Conservation (phyloP, 2,329 filamentous ascomycete species). For the Aspergillus aculeatus region DNA sequence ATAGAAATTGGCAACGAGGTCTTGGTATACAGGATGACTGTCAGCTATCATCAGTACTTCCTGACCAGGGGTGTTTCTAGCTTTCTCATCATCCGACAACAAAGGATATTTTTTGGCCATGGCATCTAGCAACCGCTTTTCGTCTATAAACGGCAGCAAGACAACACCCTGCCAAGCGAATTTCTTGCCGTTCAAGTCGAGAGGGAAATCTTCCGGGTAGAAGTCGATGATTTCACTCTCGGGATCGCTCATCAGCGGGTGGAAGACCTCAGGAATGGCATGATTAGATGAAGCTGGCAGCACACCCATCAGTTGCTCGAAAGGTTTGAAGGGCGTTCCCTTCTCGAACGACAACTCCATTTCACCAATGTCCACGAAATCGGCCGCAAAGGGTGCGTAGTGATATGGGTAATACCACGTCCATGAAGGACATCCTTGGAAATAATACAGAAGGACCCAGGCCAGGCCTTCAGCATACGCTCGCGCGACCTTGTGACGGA, state of each 20-base stretch:
- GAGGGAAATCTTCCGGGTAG: constrained; percentile 88
- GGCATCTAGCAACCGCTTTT: constrained; percentile 76
- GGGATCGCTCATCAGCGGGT: constrained; percentile 81
- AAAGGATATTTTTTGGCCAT: constrained; percentile 80
- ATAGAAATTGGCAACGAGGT: constrained; percentile 82
- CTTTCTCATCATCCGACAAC: constrained; percentile 71
- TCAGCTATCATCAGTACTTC: constrained; percentile 85
- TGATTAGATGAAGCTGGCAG: constrained; percentile 90
- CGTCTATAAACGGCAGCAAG: constrained; percentile 92
- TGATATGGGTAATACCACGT: constrained; percentile 99
- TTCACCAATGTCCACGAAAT: constrained; percentile 80
- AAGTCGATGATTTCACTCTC: constrained; percentile 96
- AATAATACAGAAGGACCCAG: constrained; percentile 96
- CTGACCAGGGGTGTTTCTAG: constrained; percentile 74
- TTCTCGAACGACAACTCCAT: constrained; percentile 80
- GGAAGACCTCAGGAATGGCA: constrained; percentile 83
- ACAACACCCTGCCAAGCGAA: constrained; percentile 97
- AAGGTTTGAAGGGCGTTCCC: constrained; percentile 82
- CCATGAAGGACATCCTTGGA: constrained; percentile 97
- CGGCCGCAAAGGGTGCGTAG: constrained; percentile 94
- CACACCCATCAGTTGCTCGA: constrained; percentile 98
- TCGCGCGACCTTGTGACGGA: constrained; percentile 82
- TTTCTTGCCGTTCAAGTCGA: constrained; percentile 97
- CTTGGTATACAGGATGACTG: constrained; percentile 78
- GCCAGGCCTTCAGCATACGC: constrained; percentile 93